These are phyloP conservation scores for Neurospora cerealis DNA, from an alignment of 495 filamentous ascomycete genomes.

Conservation along the genomic window DNA sequence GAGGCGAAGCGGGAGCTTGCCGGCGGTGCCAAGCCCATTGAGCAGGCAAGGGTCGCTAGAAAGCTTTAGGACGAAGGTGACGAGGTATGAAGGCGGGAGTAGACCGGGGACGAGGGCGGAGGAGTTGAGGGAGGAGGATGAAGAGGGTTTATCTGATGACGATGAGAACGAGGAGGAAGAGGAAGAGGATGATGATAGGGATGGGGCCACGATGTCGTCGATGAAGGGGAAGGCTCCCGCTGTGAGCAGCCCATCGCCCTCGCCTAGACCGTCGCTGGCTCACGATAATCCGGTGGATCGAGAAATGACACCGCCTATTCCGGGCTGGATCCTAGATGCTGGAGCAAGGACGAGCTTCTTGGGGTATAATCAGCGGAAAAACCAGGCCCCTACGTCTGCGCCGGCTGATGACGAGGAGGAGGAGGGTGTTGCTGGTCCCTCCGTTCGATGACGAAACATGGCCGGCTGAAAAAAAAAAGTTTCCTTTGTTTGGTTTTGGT, in stretches of 20 bases:
- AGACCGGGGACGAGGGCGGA: constrained; percentile 19
- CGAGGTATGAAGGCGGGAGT: not conserved
- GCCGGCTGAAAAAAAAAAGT: not conserved
- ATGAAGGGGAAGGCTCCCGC: not conserved
- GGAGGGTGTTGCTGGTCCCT: not conserved
- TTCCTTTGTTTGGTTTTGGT: not conserved
- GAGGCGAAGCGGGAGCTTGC: constrained; percentile 57
- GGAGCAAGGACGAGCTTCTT: constrained; percentile 35
- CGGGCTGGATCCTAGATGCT: constrained; percentile 45
- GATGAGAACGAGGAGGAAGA: not conserved
- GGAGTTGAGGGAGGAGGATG: constrained; percentile 23
- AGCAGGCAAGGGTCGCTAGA: constrained; percentile 41
- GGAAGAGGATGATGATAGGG: not conserved
- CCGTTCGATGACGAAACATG: not conserved
- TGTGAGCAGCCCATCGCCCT: not conserved
- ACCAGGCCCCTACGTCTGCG: not conserved
- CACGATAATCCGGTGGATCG: not conserved
- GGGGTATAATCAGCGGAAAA: constrained; percentile 23
- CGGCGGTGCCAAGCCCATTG: constrained; percentile 44
- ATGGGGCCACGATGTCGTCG: not conserved
- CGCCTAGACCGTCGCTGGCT: not conserved
- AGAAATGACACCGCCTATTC: constrained; percentile 46
- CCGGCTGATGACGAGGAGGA: not conserved
- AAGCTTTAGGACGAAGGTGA: constrained; percentile 12
- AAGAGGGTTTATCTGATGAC: not conserved